A percentile compares a stretch with the other conserved stretches of the same genome.
Conservation (phyloP, 1,284 basidiomycete genomes). For the Psilocybe mexicana region DNA sequence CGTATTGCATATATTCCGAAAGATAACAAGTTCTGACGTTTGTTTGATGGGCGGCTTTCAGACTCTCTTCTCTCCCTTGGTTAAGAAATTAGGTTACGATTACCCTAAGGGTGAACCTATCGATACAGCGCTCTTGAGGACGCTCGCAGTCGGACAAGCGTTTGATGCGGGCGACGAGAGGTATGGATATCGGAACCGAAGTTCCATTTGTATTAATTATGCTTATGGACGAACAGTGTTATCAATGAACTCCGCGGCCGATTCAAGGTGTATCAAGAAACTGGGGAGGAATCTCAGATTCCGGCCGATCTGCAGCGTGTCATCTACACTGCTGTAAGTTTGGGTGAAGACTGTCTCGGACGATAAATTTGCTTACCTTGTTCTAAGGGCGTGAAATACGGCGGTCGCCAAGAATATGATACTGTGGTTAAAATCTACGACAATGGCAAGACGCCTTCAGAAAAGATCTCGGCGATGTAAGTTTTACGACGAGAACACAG, state of each 20-base stretch:
- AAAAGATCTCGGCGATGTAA: conserved; percentile 70
- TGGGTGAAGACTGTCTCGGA: not conserved
- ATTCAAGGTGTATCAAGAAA: conserved; percentile 74
- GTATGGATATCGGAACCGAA: conserved; percentile 34
- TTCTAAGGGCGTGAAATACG: conserved; percentile 64
- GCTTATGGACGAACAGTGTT: conserved; percentile 46
- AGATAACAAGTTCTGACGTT: not conserved
- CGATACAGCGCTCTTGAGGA: conserved; percentile 77
- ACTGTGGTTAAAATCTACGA: conserved; percentile 71
- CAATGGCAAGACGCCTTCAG: conserved; percentile 74
- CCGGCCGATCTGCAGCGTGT: conserved; percentile 72
- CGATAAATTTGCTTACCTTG: not conserved
- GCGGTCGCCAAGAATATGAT: conserved; percentile 80
- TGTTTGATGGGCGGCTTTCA: conserved; percentile 28
- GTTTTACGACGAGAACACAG: conserved; percentile 17
- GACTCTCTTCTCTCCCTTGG: conserved; percentile 79
- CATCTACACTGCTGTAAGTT: conserved; percentile 49
- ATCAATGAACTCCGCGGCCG: conserved; percentile 73
- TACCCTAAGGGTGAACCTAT: conserved; percentile 69
- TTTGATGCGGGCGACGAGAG: conserved; percentile 63
- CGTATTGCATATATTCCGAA: not conserved
- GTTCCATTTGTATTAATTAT: conserved; percentile 2
- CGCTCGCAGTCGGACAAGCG: conserved; percentile 71
- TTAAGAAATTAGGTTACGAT: conserved; percentile 81
- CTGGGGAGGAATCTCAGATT: conserved; percentile 78